A percentile compares a stretch with the other conserved stretches of the same genome.
These are phyloP conservation scores for Tritrichomonas foetus DNA, from an alignment of 208 protist genomes.

Conservation along the genomic window DNA sequence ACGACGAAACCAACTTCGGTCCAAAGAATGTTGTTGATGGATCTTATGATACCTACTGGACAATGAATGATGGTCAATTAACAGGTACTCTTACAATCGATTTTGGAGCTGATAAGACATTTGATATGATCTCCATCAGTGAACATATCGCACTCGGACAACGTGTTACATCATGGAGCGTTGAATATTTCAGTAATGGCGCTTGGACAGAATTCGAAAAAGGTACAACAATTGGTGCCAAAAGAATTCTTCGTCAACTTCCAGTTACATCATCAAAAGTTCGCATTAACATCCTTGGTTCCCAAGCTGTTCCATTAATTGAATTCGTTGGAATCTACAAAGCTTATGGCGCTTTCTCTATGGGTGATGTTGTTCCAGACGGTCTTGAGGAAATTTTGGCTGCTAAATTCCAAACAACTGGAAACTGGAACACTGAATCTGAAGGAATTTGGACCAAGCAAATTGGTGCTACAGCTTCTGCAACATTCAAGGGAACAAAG, in stretches of 20 bases:
- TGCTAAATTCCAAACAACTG: not conserved
- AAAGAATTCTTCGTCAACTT: not conserved
- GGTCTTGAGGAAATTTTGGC: not conserved
- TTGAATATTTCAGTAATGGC: not conserved
- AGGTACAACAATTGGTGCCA: not conserved
- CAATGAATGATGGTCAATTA: not conserved
- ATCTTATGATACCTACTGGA: not conserved
- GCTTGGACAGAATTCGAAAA: not conserved
- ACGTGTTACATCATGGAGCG: not conserved
- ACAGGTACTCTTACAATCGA: not conserved
- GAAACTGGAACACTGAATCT: not conserved
- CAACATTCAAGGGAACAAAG: not conserved
- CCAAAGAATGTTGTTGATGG: not conserved
- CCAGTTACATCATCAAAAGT: not conserved
- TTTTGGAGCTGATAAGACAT: not conserved
- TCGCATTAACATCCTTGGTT: not conserved
- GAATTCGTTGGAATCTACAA: not conserved
- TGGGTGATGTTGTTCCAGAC: not conserved
- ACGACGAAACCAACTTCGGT: not conserved
- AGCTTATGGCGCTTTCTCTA: not conserved
- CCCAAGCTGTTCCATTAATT: not conserved
- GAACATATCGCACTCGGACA: slow-evolving; percentile 11
- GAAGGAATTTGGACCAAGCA: not conserved
- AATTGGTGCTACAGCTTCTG: not conserved
- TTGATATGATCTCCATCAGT: not conserved